A percentile compares a stretch with the other conserved stretches of the same genome.
These are phyloP conservation scores for Xerocomus spinulosus DNA, from an alignment of 768 basidiomycete species.

Conservation along the genomic window DNA sequence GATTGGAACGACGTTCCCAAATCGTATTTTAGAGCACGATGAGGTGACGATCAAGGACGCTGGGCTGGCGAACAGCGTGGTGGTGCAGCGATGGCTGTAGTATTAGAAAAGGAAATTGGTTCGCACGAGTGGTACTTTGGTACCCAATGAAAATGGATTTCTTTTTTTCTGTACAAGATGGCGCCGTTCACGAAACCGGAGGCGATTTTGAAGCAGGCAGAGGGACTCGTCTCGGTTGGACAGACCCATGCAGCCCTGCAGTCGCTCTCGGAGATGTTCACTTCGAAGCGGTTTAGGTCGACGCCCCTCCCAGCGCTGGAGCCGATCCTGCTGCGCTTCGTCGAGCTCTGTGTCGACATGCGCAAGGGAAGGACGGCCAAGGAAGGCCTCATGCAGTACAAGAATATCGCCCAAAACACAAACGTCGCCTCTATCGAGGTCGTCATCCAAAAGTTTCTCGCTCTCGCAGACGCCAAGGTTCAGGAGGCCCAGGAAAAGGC, in stretches of 20 bases:
- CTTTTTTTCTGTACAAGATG: conserved; percentile 45
- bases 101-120: conserved; percentile 11
- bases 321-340: conserved; percentile 93
- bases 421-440: conserved; percentile 88
- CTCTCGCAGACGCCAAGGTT: conserved; percentile 76
- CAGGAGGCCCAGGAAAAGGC: conserved; percentile 84
- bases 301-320: conserved; percentile 86
- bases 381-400: conserved; percentile 95
- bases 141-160: background rate
- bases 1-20: conserved; percentile 88
- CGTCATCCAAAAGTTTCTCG: conserved; percentile 84
- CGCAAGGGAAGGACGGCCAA: conserved; percentile 91
- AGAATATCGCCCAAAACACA: conserved; percentile 94
- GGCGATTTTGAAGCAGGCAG: conserved; percentile 88
- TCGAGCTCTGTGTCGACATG: conserved; percentile 94
- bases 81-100: conserved; percentile 75
- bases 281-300: conserved; percentile 88
- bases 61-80: conserved; percentile 72
- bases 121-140: conserved; percentile 9
- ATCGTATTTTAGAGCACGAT: conserved; percentile 62
- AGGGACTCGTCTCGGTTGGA: conserved; percentile 88
- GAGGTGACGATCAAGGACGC: conserved; percentile 65
- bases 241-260: conserved; percentile 88
- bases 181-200: conserved; percentile 89
- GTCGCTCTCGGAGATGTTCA: conserved; percentile 87